Conservation (phyloP, 495 filamentous ascomycete species). For the Lindgomyces ingoldianus region DNA sequence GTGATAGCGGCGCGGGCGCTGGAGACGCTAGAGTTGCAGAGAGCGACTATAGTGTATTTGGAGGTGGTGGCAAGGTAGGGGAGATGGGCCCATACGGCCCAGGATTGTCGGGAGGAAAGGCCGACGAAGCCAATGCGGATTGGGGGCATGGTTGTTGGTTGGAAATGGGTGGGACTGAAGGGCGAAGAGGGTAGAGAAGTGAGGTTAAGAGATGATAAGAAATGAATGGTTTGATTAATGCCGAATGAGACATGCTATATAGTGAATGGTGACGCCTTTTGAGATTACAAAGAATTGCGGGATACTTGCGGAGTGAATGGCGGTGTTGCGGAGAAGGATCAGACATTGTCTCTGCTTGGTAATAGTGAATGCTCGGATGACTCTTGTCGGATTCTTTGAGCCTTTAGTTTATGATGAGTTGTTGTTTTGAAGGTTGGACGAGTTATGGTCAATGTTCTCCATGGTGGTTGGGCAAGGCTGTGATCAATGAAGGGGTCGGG, state of each 20-base stretch:
- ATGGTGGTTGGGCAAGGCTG: too few species aligned
- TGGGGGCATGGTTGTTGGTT: conserved; percentile 12
- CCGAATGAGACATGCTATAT: conserved; percentile 5
- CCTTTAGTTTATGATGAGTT: too few species aligned
- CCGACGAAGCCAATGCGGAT: conserved; percentile 35
- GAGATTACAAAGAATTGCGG: conserved; percentile 14
- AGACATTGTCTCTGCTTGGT: neutral
- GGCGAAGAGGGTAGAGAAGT: neutral
- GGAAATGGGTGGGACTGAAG: neutral
- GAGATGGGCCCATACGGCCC: conserved; percentile 59
- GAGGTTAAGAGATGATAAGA: neutral
- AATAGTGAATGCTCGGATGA: neutral
- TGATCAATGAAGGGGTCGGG: too few species aligned
- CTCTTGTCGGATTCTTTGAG: conserved; percentile 2
- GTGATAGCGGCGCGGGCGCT: conserved; percentile 55
- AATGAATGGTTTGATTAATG: neutral
- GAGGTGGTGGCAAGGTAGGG: conserved; percentile 50
- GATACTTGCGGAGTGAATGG: conserved; percentile 8
- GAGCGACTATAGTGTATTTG: conserved; percentile 58
- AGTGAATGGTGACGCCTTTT: neutral
- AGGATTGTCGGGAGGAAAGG: conserved; percentile 37
- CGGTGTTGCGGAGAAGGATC: conserved; percentile 21
- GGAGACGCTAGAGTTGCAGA: conserved; percentile 57
- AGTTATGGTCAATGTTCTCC: too few species aligned
- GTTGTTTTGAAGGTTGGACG: too few species aligned